A percentile compares a stretch with the other conserved stretches of the same genome.
These are phyloP conservation scores for Porphyra umbilicalis DNA, from an alignment of 31 red algal species.

Conservation along the genomic window DNA sequence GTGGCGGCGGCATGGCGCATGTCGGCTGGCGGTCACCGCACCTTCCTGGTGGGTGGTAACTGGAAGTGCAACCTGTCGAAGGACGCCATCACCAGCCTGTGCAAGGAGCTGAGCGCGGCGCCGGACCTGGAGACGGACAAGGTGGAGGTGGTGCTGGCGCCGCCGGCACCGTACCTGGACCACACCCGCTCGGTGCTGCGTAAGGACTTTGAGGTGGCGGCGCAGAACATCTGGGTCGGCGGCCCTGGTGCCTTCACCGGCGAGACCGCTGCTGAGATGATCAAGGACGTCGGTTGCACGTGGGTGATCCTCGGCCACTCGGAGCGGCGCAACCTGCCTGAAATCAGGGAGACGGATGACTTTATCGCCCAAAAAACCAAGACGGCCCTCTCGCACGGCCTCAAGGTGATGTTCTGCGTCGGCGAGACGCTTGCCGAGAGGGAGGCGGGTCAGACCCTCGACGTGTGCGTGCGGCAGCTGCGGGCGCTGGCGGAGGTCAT, in stretches of 20 bases:
- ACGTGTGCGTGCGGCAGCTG: slow-evolving; percentile 83
- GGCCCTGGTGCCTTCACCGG: slow-evolving; percentile 90
- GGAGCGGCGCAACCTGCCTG: slow-evolving; percentile 63
- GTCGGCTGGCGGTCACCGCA: slow-evolving; percentile 24
- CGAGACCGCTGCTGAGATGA: slow-evolving; percentile 93
- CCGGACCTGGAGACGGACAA: slow-evolving; percentile 35
- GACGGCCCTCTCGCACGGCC: slow-evolving; percentile 79
- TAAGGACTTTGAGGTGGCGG: slow-evolving; percentile 50
- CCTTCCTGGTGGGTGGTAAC: slow-evolving; percentile 97
- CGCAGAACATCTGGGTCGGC: slow-evolving; percentile 77
- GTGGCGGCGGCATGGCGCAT: not conserved
- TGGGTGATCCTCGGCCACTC: slow-evolving; percentile 95
- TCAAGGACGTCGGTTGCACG: slow-evolving; percentile 45
- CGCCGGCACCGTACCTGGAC: slow-evolving; percentile 63
- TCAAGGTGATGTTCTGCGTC: slow-evolving; percentile 87
- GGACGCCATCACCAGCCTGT: slow-evolving; percentile 61
- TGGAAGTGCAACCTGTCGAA: slow-evolving; percentile 97
- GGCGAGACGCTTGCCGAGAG: slow-evolving; percentile 89
- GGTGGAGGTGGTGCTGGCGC: slow-evolving; percentile 90
- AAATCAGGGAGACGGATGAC: slow-evolving; percentile 72
- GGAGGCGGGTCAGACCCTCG: slow-evolving; percentile 77
- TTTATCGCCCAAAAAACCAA: slow-evolving; percentile 78
- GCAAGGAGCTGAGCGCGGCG: slow-evolving; percentile 43
- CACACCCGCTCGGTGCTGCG: slow-evolving; percentile 43
- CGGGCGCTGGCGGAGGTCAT: slow-evolving; percentile 47